Evolutionary conservation across 163 green algal species (phyloP), one percentile per base, ranked within the genome.

Genomic region (Scenedesmus sp.): DNA sequence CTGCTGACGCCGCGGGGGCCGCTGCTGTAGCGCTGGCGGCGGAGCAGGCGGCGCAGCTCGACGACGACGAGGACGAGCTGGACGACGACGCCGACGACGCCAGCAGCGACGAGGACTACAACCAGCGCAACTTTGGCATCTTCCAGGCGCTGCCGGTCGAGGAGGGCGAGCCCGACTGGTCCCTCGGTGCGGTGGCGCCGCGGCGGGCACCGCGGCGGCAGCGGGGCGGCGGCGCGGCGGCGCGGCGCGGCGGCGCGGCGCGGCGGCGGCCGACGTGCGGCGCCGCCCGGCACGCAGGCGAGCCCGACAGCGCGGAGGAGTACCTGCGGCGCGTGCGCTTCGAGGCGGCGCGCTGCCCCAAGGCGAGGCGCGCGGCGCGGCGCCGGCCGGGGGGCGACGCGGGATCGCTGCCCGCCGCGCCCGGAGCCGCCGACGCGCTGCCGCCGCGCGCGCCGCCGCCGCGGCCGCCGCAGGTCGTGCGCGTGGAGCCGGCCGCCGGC

Each of bases 251-350:
- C n/a, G n/a, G n/a, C n/a, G n/a, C n/a, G n/a, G n/a, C n/a, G n/a
- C n/a, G n/a, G n/a, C n/a, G n/a, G n/a, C n/a, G n/a, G n/a, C n/a
- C n/a, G n/a, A 72, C 15, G 14, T 58, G 42, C 22, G 3, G 42
- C 18, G 15, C 18, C 44, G 22, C 18, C 42, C 2, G 24, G 64
- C 10, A 47, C 17, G 13, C 63, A 78, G 80, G 39, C 4, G 80
- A 83, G 73, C 64, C 60, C 13, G 60, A 79, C 47, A 82, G 29
- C 47, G 80, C 80, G 29, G 80, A 86, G 67, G 73, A 83, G 50
- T 86, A 86, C 74, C 58, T 86, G 57, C 65, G 64, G 60, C 65
- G 73, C 10, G 80, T 86, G 60, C 73, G 80, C 9, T 74, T 65
- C n/a, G 73, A 86, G 62, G 74, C 80, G 22, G 62, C 65, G 18